Evolutionary conservation across 1,284 basidiomycete genomes (phyloP).

Genomic region (Rhodotorula sp.): DNA sequence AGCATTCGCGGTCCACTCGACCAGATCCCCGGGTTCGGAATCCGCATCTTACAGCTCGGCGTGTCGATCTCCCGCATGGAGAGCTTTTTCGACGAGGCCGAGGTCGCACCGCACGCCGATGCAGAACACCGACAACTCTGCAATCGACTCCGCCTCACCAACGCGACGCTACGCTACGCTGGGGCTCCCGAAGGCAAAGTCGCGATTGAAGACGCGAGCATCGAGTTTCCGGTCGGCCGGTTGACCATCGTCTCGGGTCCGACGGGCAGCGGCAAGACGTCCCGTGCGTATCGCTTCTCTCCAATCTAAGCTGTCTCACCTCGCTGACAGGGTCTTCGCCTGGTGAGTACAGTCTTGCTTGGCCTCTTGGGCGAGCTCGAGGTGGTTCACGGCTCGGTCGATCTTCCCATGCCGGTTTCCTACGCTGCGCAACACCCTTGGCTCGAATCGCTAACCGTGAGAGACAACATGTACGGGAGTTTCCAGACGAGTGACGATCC

Average conservation of each 20-base stretch:
- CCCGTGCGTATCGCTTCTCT: conserved; percentile 33
- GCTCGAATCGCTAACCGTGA: conserved; percentile 69
- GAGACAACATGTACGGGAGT: conserved; percentile 53
- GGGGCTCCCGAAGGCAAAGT: conserved; percentile 60
- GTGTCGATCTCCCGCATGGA: conserved; percentile 38
- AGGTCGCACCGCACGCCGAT: conserved; percentile 19
- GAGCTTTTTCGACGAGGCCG: conserved; percentile 37
- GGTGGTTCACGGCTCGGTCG: conserved; percentile 78
- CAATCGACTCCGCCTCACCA: background rate
- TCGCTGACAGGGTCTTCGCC: conserved; percentile 44
- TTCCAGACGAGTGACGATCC: no score
- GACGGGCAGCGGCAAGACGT: conserved; percentile 45
- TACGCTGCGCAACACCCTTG: conserved; percentile 54
- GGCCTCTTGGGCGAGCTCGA: conserved; percentile 56
- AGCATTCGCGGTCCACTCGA: conserved; percentile 35
- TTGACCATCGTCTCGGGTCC: conserved; percentile 75
- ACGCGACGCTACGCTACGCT: conserved; percentile 23
- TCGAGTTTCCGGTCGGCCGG: conserved; percentile 74
- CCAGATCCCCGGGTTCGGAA: conserved; percentile 37
- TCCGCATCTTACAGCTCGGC: conserved; percentile 32
- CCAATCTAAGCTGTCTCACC: background rate
- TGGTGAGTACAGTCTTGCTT: conserved; percentile 56
- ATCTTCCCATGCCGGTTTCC: conserved; percentile 57
- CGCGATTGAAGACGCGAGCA: conserved; percentile 66
- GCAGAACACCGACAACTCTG: conserved; percentile 1